Evolutionary conservation across 306 rosid genomes (phyloP), one percentile per base, ranked within the genome.

Genomic region (Boehmeria nivea): DNA sequence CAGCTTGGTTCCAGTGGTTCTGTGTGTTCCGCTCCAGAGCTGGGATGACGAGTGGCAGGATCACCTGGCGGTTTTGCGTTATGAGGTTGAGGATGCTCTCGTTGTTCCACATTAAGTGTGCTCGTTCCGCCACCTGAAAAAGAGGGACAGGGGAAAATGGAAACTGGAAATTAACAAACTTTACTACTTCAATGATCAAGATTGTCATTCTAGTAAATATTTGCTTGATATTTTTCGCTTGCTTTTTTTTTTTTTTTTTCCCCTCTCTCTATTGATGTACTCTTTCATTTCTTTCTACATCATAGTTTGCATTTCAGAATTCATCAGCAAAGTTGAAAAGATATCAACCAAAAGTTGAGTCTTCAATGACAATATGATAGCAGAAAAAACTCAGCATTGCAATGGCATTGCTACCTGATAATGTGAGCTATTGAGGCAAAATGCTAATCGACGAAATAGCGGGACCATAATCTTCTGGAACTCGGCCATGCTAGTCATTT

Each of bases 1-100:
- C 96, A 24, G 96, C 88, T 54, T 93, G 95, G 45, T 87, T 93
- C 99, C 99, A 93, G 65, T 93, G 99, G 50, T 74, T 85, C 59
- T 75, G 81, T 15, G 88, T 52, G 61, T 93, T 93, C 54, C 71
- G 79, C 74, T 81, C 88, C 45, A 93, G 83, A 21, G 99, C 85
- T n/a, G 96, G 75, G 71, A 85, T 75, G 34, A 93, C 96, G 0
- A 93, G 81, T 1, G 99, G 99, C 58, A 93, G 48, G 53, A 93
- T 85, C 66, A 68, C 81, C 57, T 93, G 89, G 60, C 85, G 78
- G 81, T 93, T 93, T n/a, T 85, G 86, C 2, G 80, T 75, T 14
- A 87, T 70, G 34, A 87, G 94, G 44, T 83, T 83, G 16, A 85
- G 82, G 67, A 93, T 59, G 71, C 81, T 94, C 70, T 87, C 99